Evolutionary conservation across 768 basidiomycete species (phyloP).

Genomic region (Mycena crocata): DNA sequence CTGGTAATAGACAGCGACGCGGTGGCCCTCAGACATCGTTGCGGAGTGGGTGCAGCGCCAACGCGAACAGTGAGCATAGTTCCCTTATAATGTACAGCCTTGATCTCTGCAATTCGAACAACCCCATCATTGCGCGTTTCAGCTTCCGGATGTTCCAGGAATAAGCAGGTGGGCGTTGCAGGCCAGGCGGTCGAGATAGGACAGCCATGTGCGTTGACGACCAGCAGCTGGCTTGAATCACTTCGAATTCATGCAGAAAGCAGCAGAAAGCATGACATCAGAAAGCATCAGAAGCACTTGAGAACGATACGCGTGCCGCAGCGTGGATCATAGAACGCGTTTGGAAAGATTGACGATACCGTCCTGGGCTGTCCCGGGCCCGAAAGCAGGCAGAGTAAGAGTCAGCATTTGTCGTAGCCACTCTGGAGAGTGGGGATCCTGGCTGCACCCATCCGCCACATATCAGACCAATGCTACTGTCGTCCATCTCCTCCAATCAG

Average conservation of each 20-base stretch:
- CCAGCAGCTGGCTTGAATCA: slow-evolving; percentile 9
- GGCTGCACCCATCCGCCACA: too few species aligned
- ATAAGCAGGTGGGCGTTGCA: too few species aligned
- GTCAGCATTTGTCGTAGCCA: too few species aligned
- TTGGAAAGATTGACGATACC: not conserved
- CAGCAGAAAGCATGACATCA: too few species aligned
- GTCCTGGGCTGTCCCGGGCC: too few species aligned
- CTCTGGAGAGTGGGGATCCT: too few species aligned
- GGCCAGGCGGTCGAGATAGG: not conserved
- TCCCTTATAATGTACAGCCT: slow-evolving; percentile 20
- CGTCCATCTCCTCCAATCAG: too few species aligned
- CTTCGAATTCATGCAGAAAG: not conserved
- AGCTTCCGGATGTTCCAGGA: not conserved
- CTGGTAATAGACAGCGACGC: slow-evolving; percentile 41
- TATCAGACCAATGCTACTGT: too few species aligned
- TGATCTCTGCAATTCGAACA: slow-evolving; percentile 1
- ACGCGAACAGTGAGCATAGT: not conserved
- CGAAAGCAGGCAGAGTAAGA: not conserved
- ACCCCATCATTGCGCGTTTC: not conserved
- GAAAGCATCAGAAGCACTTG: not conserved
- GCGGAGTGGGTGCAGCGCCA: not conserved
- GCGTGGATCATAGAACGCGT: too few species aligned
- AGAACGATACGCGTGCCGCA: too few species aligned
- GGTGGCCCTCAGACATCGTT: slow-evolving; percentile 36
- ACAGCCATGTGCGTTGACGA: slow-evolving; percentile 13